phyloP scores from a whole-genome alignment of 1,284 basidiomycete genomes.

The Puccinia novopanici region DNA sequence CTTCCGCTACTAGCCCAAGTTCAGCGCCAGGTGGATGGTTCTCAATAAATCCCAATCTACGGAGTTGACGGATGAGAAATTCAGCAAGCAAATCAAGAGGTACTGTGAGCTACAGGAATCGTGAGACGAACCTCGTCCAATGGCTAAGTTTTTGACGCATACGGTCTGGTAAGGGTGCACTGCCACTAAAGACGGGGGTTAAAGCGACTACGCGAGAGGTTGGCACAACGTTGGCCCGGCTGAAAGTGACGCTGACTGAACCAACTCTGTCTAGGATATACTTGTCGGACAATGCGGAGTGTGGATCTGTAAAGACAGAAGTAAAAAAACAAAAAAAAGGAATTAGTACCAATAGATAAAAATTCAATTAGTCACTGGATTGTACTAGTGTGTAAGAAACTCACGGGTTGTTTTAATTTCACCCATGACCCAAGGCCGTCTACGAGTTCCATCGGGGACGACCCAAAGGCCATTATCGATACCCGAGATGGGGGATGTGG shows the following conservation, averaged over 20 bases:
- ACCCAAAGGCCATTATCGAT: conserved; percentile 46
- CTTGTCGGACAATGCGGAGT: conserved; percentile 49
- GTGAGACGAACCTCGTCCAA: conserved; percentile 40
- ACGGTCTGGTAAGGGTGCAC: conserved; percentile 44
- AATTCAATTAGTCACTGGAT: background rate
- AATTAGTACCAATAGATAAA: background rate
- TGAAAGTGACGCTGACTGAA: conserved; percentile 38
- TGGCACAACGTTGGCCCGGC: conserved; percentile 40
- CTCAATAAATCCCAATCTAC: conserved; percentile 44
- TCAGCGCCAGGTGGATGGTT: conserved; percentile 34
- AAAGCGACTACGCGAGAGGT: conserved; percentile 45
- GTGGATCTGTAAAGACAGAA: conserved; percentile 30
- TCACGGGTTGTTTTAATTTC: conserved; percentile 45
- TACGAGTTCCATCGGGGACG: conserved; percentile 49
- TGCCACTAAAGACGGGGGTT: conserved; percentile 38
- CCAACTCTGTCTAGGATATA: conserved; percentile 47
- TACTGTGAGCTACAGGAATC: background rate
- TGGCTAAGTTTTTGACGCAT: conserved; percentile 46
- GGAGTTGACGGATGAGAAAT: background rate
- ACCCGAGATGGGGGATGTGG: conserved; percentile 25
- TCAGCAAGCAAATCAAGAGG: background rate
- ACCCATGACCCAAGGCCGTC: conserved; percentile 49
- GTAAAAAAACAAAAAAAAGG: background rate
- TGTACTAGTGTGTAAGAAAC: background rate
- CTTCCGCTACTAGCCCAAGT: conserved; percentile 44